Evolutionary conservation across 352 stramenopile species (phyloP).

Genomic region (Phytophthora europaea): DNA sequence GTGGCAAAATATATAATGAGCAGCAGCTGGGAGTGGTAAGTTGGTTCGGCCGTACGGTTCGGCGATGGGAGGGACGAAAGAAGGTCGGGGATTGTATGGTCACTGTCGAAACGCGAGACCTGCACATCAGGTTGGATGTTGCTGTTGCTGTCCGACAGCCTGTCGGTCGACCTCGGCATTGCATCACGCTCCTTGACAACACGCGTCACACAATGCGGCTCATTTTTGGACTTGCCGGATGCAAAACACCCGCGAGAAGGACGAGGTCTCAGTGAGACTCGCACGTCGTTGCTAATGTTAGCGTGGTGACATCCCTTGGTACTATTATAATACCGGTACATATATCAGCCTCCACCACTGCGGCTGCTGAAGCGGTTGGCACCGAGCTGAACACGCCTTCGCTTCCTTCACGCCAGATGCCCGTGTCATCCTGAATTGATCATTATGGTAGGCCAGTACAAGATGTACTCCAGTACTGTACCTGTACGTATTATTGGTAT

Average conservation of each 20-base stretch:
- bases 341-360: no score
- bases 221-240: slow-evolving; percentile 5
- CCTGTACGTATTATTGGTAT: no score
- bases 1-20: slow-evolving; percentile 29
- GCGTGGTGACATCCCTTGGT: not conserved
- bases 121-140: not conserved
- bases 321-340: no score
- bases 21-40: slow-evolving; percentile 5
- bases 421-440: no score
- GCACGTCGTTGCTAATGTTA: not conserved
- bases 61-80: slow-evolving; percentile 6
- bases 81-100: slow-evolving; percentile 27
- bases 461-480: no score
- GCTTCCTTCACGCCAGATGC: no score
- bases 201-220: slow-evolving; percentile 14
- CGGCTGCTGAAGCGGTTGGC: no score
- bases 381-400: no score
- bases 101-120: slow-evolving; percentile 17
- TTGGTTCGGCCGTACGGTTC: slow-evolving; percentile 17
- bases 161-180: slow-evolving; percentile 16
- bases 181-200: slow-evolving; percentile 18
- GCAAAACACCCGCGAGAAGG: not conserved
- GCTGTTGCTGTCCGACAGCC: slow-evolving; percentile 20
- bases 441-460: no score
- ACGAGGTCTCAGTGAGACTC: not conserved